phyloP scores from a whole-genome alignment of 164 flowering plant genomes.

The Macadamia integrifolia region DNA sequence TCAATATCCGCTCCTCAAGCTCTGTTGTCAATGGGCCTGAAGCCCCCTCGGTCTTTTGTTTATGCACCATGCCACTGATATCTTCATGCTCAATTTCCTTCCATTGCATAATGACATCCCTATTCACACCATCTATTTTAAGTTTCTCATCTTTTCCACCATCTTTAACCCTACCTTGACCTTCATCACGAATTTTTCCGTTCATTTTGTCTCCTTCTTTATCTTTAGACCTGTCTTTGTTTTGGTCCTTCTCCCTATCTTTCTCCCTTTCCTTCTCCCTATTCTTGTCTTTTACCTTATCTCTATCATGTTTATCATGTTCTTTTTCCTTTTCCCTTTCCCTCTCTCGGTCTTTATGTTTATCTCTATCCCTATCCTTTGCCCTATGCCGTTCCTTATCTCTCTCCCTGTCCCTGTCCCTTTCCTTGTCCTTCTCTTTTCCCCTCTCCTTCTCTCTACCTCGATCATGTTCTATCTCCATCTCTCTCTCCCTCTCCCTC shows the following conservation, averaged over 20 bases:
- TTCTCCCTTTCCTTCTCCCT: constrained; percentile 28
- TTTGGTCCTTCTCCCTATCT: constrained; percentile 25
- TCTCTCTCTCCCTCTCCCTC: constrained; percentile 20
- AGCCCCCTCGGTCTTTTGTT: constrained; percentile 21
- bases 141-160: constrained; percentile 23
- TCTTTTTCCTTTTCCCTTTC: constrained; percentile 36
- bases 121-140: constrained; percentile 16
- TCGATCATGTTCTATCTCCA: constrained; percentile 9
- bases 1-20: constrained; percentile 48
- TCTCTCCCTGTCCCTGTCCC: constrained; percentile 27
- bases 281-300: constrained; percentile 2
- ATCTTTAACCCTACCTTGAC: constrained; percentile 37
- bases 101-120: constrained; percentile 16
- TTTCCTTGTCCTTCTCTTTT: constrained; percentile 24
- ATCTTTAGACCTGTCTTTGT: constrained; percentile 44
- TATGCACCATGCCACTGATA: constrained; percentile 13
- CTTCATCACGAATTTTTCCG: constrained; percentile 36
- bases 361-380: constrained; percentile 31
- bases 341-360: constrained; percentile 22
- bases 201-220: constrained; percentile 31
- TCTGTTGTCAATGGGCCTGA: constrained; percentile 25
- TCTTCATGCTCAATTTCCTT: constrained; percentile 20
- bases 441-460: constrained; percentile 32
- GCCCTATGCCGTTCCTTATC: constrained; percentile 27
- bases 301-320: constrained; percentile 11